Evolutionary conservation across 768 basidiomycete species (phyloP).

Genomic region (Tricholoma hemisulphureum): DNA sequence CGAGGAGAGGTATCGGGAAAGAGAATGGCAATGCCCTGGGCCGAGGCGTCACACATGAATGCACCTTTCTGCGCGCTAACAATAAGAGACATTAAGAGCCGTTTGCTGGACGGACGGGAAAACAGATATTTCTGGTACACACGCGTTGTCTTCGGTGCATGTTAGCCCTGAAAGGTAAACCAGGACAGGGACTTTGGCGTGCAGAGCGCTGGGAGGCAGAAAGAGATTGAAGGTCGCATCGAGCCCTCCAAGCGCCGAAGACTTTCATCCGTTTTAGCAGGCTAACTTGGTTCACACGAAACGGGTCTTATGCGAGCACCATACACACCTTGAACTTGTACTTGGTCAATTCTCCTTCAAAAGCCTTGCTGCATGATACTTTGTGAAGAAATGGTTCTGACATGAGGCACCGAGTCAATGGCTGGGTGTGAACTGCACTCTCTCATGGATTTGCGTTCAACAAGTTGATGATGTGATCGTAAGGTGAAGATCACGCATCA

Average conservation of each 20-base stretch:
- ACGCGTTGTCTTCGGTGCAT: slow-evolving; percentile 95
- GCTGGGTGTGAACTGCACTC: too few species aligned
- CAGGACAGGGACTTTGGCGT: slow-evolving; percentile 59
- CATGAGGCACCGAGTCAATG: slow-evolving; percentile 2
- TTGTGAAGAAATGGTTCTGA: slow-evolving; percentile 45
- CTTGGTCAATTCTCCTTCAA: slow-evolving; percentile 78
- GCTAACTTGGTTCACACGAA: not conserved
- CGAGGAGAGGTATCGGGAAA: slow-evolving; percentile 97
- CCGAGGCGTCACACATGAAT: slow-evolving; percentile 82
- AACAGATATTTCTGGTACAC: slow-evolving; percentile 18
- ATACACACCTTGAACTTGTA: slow-evolving; percentile 74
- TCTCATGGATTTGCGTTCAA: too few species aligned
- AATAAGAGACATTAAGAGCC: not conserved
- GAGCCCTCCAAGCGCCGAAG: slow-evolving; percentile 64
- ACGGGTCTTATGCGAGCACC: slow-evolving; percentile 6
- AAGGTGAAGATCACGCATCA: too few species aligned
- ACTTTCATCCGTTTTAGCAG: slow-evolving; percentile 40
- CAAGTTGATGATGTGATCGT: too few species aligned
- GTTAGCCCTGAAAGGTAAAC: slow-evolving; percentile 88
- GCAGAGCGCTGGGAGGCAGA: slow-evolving; percentile 56
- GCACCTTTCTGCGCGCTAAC: slow-evolving; percentile 87
- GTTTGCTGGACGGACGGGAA: not conserved
- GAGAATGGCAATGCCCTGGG: slow-evolving; percentile 84
- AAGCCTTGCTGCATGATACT: slow-evolving; percentile 75
- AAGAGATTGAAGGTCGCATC: slow-evolving; percentile 86